phyloP scores from a whole-genome alignment of 1,139 yeast genomes.

The Meyerozyma athensensis region DNA sequence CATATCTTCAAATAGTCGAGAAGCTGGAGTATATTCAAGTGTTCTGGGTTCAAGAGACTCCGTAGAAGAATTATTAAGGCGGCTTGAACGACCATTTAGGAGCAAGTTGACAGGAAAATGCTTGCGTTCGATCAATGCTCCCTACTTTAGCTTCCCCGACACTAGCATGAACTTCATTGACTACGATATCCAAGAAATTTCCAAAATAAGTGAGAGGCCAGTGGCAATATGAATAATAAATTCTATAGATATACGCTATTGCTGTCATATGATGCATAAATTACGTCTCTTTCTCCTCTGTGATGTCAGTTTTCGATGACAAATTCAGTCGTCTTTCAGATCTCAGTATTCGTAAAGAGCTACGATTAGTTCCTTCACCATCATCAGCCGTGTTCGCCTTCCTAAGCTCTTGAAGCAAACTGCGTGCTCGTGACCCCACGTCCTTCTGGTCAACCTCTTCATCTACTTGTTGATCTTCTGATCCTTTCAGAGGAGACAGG shows the following conservation, averaged over 20 bases:
- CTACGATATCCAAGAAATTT: constrained; percentile 32
- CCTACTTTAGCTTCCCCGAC: constrained; percentile 28
- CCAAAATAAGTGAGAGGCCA: constrained; percentile 11
- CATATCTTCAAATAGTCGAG: constrained; percentile 12
- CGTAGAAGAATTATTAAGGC: constrained; percentile 14
- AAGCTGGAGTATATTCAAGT: constrained; percentile 8
- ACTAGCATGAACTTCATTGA: constrained; percentile 29
- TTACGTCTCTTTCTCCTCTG: constrained; percentile 7
- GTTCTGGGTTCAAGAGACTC: constrained; percentile 4
- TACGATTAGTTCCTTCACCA: constrained; percentile 9
- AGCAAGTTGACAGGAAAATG: constrained; percentile 42
- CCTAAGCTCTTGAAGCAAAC: constrained; percentile 53
- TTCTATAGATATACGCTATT: background rate
- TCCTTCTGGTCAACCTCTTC: constrained; percentile 28
- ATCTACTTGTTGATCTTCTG: constrained; percentile 8
- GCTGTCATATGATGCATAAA: too few species aligned
- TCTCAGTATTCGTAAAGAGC: background rate
- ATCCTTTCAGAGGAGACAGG: constrained; percentile 2
- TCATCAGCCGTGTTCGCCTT: constrained; percentile 25
- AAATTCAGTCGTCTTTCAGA: background rate
- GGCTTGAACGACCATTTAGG: constrained; percentile 30
- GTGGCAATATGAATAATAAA: background rate
- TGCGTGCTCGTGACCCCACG: constrained; percentile 57
- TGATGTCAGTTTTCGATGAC: too few species aligned
- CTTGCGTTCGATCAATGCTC: constrained; percentile 32